Conservation (phyloP, 257 asterid species). For the Lithospermum erythrorhizon region DNA sequence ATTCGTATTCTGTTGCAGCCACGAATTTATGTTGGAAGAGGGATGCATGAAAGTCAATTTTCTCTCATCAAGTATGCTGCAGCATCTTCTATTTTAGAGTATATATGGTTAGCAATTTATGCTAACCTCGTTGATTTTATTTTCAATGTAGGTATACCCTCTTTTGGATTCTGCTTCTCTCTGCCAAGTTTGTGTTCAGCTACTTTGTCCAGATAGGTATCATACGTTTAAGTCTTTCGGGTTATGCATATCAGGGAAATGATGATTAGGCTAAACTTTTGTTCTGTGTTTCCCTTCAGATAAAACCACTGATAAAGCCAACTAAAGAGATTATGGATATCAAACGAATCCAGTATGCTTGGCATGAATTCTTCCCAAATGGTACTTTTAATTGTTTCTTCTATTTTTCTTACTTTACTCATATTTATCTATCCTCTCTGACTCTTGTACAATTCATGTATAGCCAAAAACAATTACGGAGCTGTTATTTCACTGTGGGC, state of each 20-base stretch:
- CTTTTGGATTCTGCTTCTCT: conserved; percentile 80
- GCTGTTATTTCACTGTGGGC: conserved; percentile 76
- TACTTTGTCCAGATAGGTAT: conserved; percentile 67
- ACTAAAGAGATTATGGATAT: conserved; percentile 72
- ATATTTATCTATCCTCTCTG: conserved; percentile 14
- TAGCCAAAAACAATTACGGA: conserved; percentile 64
- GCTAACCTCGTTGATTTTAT: conserved; percentile 14
- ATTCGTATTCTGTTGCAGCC: conserved; percentile 46
- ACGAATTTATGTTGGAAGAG: conserved; percentile 91
- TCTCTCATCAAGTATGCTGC: conserved; percentile 70
- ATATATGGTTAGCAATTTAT: conserved; percentile 4
- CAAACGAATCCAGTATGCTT: conserved; percentile 55
- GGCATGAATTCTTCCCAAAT: conserved; percentile 92
- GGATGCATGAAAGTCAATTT: conserved; percentile 96
- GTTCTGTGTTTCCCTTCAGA: conserved; percentile 37
- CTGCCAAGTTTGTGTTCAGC: conserved; percentile 69
- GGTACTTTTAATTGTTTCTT: conserved; percentile 31
- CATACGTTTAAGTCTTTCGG: conserved; percentile 11
- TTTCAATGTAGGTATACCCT: conserved; percentile 60
- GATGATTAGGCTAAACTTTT: conserved; percentile 8
- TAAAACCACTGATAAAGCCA: conserved; percentile 80
- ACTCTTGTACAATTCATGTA: conserved; percentile 21
- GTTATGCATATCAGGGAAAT: neutral
- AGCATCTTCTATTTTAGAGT: neutral
- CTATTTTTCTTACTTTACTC: conserved; percentile 10